Evolutionary conservation across 2,329 filamentous ascomycete species (phyloP).

Genomic region (Pseudogymnoascus sp.): DNA sequence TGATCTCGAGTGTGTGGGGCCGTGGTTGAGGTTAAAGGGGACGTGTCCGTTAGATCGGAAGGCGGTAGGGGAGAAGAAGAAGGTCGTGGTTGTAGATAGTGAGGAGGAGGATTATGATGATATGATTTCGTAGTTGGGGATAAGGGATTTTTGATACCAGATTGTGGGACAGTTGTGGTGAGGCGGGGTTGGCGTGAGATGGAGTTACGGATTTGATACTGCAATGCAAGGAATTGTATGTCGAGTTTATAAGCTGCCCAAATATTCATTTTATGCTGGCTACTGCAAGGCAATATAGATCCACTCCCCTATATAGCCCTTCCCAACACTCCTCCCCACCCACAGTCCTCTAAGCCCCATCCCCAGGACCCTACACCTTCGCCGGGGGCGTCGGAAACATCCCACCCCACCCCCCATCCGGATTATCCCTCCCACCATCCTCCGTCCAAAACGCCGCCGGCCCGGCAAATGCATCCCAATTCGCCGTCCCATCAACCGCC

Average conservation of each 20-base stretch:
- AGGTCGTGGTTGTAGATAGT: slow-evolving; percentile 35
- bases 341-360: not conserved
- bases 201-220: not conserved
- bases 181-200: not conserved
- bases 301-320: not conserved
- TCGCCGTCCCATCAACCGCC: slow-evolving; percentile 32
- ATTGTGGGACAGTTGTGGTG: not conserved
- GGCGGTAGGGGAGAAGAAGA: slow-evolving; percentile 49
- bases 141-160: not conserved
- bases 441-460: slow-evolving; percentile 15
- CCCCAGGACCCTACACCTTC: not conserved
- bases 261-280: not conserved
- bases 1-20: slow-evolving; percentile 59
- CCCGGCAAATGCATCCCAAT: slow-evolving; percentile 16
- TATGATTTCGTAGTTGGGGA: slow-evolving; percentile 32
- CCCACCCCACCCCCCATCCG: not conserved
- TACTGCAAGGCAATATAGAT: not conserved
- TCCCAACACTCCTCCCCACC: not conserved
- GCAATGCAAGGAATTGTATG: not conserved
- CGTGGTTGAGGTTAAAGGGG: slow-evolving; percentile 56
- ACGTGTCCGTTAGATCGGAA: slow-evolving; percentile 56
- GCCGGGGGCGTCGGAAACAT: not conserved
- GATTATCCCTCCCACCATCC: slow-evolving; percentile 15
- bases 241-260: not conserved
- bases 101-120: slow-evolving; percentile 44